Evolutionary conservation across 2,329 filamentous ascomycete genomes (phyloP).

Genomic region (Cladophialophora yegresii): DNA sequence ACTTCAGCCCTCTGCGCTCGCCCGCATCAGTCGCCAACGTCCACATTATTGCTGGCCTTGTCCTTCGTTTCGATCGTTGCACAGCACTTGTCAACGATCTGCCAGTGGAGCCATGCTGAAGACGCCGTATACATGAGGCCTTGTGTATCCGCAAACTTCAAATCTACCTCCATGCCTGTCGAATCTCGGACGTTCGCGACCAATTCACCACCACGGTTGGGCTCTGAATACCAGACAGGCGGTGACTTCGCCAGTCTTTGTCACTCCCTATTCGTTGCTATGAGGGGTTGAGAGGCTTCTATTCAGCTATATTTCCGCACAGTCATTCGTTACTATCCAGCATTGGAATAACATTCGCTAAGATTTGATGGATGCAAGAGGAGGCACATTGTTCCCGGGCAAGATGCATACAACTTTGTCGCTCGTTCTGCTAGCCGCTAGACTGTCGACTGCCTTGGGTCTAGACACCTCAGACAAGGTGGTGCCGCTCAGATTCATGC

Average conservation of each 20-base stretch:
- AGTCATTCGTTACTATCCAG: constrained; percentile 21
- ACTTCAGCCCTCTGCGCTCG: constrained; percentile 8
- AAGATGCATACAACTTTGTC: constrained; percentile 22
- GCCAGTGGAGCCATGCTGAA: background rate
- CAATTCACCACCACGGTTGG: constrained; percentile 5
- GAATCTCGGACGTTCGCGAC: constrained; percentile 8
- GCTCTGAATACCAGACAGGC: constrained; percentile 2
- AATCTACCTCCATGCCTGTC: constrained; percentile 17
- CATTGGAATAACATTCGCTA: constrained; percentile 13
- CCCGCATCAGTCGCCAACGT: constrained; percentile 7
- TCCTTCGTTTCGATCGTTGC: constrained; percentile 13
- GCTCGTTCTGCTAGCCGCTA: constrained; percentile 12
- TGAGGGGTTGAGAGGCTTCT: constrained; percentile 17
- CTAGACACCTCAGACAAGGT: constrained; percentile 7
- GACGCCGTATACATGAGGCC: background rate
- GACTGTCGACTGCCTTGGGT: constrained; percentile 13
- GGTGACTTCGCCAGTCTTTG: constrained; percentile 8
- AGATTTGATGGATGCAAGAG: constrained; percentile 11
- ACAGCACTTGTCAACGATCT: background rate
- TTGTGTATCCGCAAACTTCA: background rate
- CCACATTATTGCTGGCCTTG: constrained; percentile 5
- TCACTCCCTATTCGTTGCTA: constrained; percentile 9
- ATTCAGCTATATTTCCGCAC: constrained; percentile 13
- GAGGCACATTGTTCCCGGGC: background rate
- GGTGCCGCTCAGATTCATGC: constrained; percentile 15